Conservation (phyloP, 352 stramenopile genomes). For the Globisporangium solare region DNA sequence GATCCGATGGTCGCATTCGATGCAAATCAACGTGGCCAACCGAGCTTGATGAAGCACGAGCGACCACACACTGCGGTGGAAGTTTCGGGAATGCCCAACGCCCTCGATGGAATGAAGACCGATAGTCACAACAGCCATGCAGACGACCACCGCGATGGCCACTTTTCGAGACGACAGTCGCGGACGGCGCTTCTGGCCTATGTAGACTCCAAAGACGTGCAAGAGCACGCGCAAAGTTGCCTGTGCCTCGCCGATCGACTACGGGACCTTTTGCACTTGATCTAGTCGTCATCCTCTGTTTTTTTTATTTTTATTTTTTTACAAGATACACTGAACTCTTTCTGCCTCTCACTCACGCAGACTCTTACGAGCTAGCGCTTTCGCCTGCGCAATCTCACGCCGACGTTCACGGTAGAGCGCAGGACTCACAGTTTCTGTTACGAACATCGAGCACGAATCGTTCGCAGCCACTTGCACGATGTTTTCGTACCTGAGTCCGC, state of each 20-base stretch:
- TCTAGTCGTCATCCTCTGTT: neutral
- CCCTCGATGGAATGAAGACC: neutral
- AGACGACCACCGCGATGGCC: neutral
- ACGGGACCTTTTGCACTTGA: constrained; percentile 1
- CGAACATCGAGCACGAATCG: constrained; percentile 49
- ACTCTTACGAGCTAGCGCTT: constrained; percentile 22
- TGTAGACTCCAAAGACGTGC: constrained; percentile 7
- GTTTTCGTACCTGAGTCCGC: constrained; percentile 42
- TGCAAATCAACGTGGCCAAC: no score
- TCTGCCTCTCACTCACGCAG: neutral
- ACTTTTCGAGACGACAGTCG: constrained; percentile 4
- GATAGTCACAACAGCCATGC: neutral
- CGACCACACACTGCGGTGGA: no score
- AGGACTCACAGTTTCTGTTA: constrained; percentile 38
- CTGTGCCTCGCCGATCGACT: constrained; percentile 1
- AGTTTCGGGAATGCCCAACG: no score
- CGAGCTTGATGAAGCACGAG: no score
- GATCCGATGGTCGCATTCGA: no score
- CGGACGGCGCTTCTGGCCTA: neutral
- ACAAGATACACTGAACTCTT: constrained; percentile 12
- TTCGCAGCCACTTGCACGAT: constrained; percentile 48
- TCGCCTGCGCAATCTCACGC: constrained; percentile 42
- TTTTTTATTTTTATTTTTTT: no score
- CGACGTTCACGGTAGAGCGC: constrained; percentile 39
- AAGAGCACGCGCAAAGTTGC: constrained; percentile 7